Evolutionary conservation across 164 flowering plant genomes (phyloP).

Genomic region (Euptelea pleiosperma): DNA sequence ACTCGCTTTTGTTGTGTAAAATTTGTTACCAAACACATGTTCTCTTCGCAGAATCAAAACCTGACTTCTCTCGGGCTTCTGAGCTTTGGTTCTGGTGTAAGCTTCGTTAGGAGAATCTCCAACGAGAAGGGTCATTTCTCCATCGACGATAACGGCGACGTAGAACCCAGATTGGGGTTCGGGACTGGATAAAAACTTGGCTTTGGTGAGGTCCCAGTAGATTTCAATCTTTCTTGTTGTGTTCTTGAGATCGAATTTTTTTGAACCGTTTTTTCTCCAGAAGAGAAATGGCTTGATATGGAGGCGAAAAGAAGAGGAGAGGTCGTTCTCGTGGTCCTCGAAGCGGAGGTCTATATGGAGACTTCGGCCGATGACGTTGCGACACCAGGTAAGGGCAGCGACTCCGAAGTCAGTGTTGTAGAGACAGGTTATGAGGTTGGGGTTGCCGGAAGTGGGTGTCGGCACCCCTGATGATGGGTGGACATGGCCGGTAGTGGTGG

Average conservation of each 20-base stretch:
- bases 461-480: slow-evolving; percentile 3
- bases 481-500: slow-evolving; percentile 8
- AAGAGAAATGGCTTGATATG: slow-evolving; percentile 55
- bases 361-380: slow-evolving; percentile 49
- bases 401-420: slow-evolving; percentile 62
- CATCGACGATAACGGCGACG: slow-evolving; percentile 46
- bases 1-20: slow-evolving; percentile 49
- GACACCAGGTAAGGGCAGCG: slow-evolving; percentile 73
- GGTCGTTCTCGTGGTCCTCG: slow-evolving; percentile 5
- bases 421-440: slow-evolving; percentile 60
- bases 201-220: slow-evolving; percentile 60
- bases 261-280: slow-evolving; percentile 65
- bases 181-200: slow-evolving; percentile 56
- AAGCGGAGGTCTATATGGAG: slow-evolving; percentile 48
- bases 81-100: slow-evolving; percentile 33
- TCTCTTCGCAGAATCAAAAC: slow-evolving; percentile 51
- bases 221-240: slow-evolving; percentile 16
- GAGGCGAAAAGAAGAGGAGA: slow-evolving; percentile 36
- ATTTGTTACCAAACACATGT: slow-evolving; percentile 52
- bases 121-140: slow-evolving; percentile 50
- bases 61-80: slow-evolving; percentile 22
- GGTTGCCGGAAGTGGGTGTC: slow-evolving; percentile 22
- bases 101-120: slow-evolving; percentile 55
- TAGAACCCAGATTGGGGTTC: slow-evolving; percentile 69
- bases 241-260: slow-evolving; percentile 25